Evolutionary conservation across 2,329 filamentous ascomycete species (phyloP).

Genomic region (Talaromyces piceae): DNA sequence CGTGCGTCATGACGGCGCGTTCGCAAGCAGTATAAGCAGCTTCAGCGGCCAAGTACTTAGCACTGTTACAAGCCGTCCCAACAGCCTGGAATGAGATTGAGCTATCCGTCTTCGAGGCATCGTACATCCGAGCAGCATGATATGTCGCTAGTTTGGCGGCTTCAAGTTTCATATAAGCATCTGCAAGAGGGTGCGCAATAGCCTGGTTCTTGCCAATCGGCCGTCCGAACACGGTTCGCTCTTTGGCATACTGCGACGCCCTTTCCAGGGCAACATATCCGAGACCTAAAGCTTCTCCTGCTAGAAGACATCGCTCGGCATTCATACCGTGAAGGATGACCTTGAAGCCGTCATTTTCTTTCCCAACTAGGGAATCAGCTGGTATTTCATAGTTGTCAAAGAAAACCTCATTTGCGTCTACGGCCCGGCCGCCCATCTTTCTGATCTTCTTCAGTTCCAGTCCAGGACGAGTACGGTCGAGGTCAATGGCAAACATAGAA

Average conservation of each 20-base stretch:
- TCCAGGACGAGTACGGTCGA: slow-evolving; percentile 54
- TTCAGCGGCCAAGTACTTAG: slow-evolving; percentile 59
- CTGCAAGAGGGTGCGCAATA: slow-evolving; percentile 52
- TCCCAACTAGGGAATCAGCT: slow-evolving; percentile 57
- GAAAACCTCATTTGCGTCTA: slow-evolving; percentile 83
- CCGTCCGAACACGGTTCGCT: slow-evolving; percentile 54
- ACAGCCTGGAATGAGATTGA: slow-evolving; percentile 50
- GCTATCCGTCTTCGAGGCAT: slow-evolving; percentile 44
- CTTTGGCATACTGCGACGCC: slow-evolving; percentile 57
- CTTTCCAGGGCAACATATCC: slow-evolving; percentile 63
- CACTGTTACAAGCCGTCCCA: slow-evolving; percentile 60
- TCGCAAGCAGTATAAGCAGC: slow-evolving; percentile 56
- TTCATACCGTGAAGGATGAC: slow-evolving; percentile 76
- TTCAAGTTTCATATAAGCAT: slow-evolving; percentile 55
- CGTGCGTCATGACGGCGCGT: slow-evolving; percentile 49
- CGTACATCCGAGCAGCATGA: slow-evolving; percentile 53
- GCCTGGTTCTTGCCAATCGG: slow-evolving; percentile 55
- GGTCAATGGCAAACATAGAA: slow-evolving; percentile 72
- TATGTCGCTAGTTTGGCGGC: slow-evolving; percentile 56
- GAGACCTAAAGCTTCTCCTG: slow-evolving; percentile 71
- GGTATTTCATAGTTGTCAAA: slow-evolving; percentile 71
- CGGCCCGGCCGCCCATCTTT: slow-evolving; percentile 78
- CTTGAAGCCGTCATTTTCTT: slow-evolving; percentile 69
- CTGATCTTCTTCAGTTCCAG: slow-evolving; percentile 64
- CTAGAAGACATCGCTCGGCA: slow-evolving; percentile 66